Evolutionary conservation across 345 rosid genomes (phyloP), one percentile per base, ranked within the genome.

Genomic region (Brassica nigra): DNA sequence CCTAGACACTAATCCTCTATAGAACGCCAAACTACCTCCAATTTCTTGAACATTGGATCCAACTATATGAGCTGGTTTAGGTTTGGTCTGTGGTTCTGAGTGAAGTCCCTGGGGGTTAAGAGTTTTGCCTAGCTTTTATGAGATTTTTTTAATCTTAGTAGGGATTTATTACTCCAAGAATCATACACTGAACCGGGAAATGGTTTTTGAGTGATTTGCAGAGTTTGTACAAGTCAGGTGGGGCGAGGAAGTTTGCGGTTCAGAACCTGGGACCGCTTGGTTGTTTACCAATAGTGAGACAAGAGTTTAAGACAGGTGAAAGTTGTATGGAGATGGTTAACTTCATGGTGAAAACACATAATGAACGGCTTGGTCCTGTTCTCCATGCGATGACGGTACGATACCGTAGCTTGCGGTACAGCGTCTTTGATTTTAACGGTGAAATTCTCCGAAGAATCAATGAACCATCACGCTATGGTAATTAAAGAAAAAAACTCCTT

Each of bases 241-340:
- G 84, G 34, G 84, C 84, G 37, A 82, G 85, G 68, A 82, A 78
- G 63, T 39, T 82, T 15, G 82, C 77, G 10, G 81, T 82, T 15
- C 82, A 78, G 63, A 78, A 66, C 27, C 74, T 82, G 37, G 81
- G 76, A 67, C 83, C 81, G 8, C 71, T 76, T 4, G 83, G 81
- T 39, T 79, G 83, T 36, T 80, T 79, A 68, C 85, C 83, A 0
- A 62, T 68, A 20, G 65, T 62, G 62, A 76, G 66, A 29, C 83
- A 83, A 72, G 80, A 71, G 67, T 83, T 59, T 58, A 39, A 79
- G 39, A 71, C 59, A 5, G 75, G 75, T 34, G 80, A 67, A 16
- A 23, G 12, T 3, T 83, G 83, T 67, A 11, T 76, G 63, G 78
- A 62, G 70, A 75, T 72, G 77, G 4, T 76, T 57, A 59, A 67